Base-by-base conservation (phyloP, 2,329 filamentous ascomycete species). In the Cercospora sojina region DNA sequence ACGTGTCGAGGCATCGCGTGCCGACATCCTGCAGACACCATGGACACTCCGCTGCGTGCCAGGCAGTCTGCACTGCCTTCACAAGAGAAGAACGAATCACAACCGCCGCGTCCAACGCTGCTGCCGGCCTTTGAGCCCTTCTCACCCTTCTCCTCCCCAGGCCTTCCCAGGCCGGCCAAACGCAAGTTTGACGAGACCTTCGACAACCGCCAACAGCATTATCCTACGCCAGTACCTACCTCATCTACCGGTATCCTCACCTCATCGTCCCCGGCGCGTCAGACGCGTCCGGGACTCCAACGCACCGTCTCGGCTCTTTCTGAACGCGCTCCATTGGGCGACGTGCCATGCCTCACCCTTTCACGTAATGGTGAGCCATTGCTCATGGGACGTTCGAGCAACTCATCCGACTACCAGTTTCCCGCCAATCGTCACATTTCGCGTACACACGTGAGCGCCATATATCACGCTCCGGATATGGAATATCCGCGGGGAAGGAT, bases 401-500 rank as follows among this genome's bases (percentile, higher is more conserved):
- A 92, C 79, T 96, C 93, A 13, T 96, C 93, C n/a, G 89, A 97
- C 77, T 95, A 94, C 78, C 94, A 97, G 80, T 86, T 99, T 13
- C 95, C 95, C 27, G 88, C 92, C 73, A 97, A 96, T 80, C 91
- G 93, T 56, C 87, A 96, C 67, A 92, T 99, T 69, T 98, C 95
- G 75, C 90, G 95, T 76, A 88, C 98, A 25, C 95, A 99, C 77
- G 91, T 97, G 79, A 90, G 92, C 80, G 93, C 93, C 69, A 87
- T 89, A 62, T 99, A 93, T 78, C 87, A 94, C 69, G 85, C 90
- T 23, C 87, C 91, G 12, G 81, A 85, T 20, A 84, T 86, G 64
- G 86, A 86, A 5, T 85, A 91, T 73, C 88, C 91, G 72, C 85
- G 88, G 69, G 91, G 91, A 77, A 90, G 88, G 78, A 87, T 99